phyloP scores from a whole-genome alignment of 2,329 filamentous ascomycete species.

The Aspergillus thermomutatus region DNA sequence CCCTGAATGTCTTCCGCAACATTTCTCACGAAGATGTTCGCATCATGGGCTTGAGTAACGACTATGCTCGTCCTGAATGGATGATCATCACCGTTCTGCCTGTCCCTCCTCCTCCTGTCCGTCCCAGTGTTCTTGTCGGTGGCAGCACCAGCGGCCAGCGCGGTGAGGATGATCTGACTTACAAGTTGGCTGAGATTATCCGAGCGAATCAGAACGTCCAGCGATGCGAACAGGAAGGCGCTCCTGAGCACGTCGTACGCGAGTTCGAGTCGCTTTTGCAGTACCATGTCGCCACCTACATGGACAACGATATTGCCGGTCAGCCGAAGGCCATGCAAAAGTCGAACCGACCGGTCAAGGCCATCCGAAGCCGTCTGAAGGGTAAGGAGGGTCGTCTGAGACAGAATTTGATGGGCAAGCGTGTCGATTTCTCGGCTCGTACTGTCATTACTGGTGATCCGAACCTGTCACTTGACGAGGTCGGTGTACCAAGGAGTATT shows the following conservation, averaged over 20 bases:
- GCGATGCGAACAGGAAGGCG: constrained; percentile 85
- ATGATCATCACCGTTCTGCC: constrained; percentile 95
- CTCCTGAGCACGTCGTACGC: constrained; percentile 81
- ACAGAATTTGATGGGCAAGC: constrained; percentile 99
- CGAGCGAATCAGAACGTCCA: constrained; percentile 94
- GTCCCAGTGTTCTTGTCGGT: constrained; percentile 95
- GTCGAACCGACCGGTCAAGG: constrained; percentile 93
- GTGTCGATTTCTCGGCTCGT: constrained; percentile 98
- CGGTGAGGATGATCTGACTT: constrained; percentile 98
- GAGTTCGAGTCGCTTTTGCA: constrained; percentile 92
- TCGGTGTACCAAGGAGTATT: constrained; percentile 92
- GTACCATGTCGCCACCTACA: constrained; percentile 97
- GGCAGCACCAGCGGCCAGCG: constrained; percentile 88
- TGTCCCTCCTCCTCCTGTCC: constrained; percentile 91
- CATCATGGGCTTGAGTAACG: constrained; percentile 86
- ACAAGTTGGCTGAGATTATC: constrained; percentile 98
- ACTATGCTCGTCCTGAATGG: constrained; percentile 97
- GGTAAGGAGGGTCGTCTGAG: constrained; percentile 97
- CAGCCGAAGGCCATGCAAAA: constrained; percentile 94
- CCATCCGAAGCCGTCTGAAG: constrained; percentile 94
- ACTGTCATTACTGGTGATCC: constrained; percentile 99
- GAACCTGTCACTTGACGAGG: constrained; percentile 92
- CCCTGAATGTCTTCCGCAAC: constrained; percentile 79
- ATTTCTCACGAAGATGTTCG: constrained; percentile 78
- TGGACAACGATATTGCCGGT: constrained; percentile 99